These are phyloP conservation scores for Lyophyllum atratum DNA, from an alignment of 768 basidiomycete genomes.

Conservation along the genomic window DNA sequence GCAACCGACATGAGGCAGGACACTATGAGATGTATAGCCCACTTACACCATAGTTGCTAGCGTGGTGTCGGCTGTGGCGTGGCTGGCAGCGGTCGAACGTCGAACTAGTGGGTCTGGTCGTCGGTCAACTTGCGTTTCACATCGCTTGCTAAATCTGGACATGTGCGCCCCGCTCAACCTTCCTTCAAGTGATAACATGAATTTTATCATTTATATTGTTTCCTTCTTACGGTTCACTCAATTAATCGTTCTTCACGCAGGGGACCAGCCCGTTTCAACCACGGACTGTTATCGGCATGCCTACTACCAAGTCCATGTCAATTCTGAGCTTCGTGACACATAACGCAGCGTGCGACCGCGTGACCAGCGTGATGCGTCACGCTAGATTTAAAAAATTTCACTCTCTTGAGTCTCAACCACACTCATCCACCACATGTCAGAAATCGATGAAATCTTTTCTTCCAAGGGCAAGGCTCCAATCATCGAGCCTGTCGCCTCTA, in stretches of 20 bases:
- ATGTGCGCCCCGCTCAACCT: neutral
- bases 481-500: slow-evolving; percentile 23
- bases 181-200: neutral
- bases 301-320: neutral
- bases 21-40: slow-evolving; percentile 7
- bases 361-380: too few relatives aligned
- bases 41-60: slow-evolving; percentile 34
- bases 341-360: slow-evolving; percentile 5
- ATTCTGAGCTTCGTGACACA: neutral
- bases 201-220: neutral
- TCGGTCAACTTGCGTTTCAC: slow-evolving; percentile 12
- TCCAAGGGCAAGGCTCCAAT: slow-evolving; percentile 42
- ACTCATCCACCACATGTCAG: slow-evolving; percentile 55
- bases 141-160: slow-evolving; percentile 11
- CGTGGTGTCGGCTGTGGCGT: slow-evolving; percentile 13
- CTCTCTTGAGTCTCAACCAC: slow-evolving; percentile 6
- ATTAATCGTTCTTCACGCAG: neutral
- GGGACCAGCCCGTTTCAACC: neutral
- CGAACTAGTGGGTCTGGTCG: slow-evolving; percentile 1
- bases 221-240: neutral
- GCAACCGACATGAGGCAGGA: slow-evolving; percentile 12
- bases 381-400: slow-evolving; percentile 1
- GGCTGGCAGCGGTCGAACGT: neutral
- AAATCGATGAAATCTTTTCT: slow-evolving; percentile 88
- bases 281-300: neutral